These are phyloP conservation scores for Flaveria ramosissima DNA, from an alignment of 129 eudicot species.

Conservation along the genomic window DNA sequence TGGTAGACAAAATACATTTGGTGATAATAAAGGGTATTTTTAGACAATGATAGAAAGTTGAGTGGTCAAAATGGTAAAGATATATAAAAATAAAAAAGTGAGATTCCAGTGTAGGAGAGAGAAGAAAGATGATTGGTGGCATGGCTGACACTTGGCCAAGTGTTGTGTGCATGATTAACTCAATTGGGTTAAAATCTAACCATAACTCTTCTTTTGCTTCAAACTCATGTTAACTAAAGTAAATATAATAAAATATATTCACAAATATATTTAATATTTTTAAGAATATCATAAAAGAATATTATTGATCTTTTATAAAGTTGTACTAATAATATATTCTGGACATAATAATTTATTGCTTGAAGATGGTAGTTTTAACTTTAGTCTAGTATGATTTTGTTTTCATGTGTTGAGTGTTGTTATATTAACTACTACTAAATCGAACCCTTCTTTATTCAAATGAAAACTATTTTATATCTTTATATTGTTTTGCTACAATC, in stretches of 20 bases:
- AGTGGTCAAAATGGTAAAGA: constrained; percentile 10
- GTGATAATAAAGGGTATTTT: not conserved
- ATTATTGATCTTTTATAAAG: not conserved
- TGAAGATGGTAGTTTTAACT: no score
- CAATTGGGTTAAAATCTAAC: constrained; percentile 30
- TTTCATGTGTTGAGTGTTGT: no score
- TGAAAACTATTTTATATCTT: no score
- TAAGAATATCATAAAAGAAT: not conserved
- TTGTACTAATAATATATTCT: not conserved
- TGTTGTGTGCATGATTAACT: constrained; percentile 38
- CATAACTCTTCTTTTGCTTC: not conserved
- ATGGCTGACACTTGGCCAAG: constrained; percentile 56
- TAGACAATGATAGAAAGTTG: not conserved
- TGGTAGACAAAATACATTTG: not conserved
- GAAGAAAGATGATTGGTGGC: constrained; percentile 42
- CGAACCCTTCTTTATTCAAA: no score
- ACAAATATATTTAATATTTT: not conserved
- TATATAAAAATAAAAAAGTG: constrained; percentile 16
- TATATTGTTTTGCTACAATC: no score
- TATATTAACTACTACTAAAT: no score
- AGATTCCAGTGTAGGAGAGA: constrained; percentile 34
- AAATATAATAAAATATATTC: not conserved
- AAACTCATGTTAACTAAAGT: constrained; percentile 2
- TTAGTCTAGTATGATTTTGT: no score
- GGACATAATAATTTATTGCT: not conserved